Conservation (phyloP, 2,329 filamentous ascomycete species). For the Aspergillus fumigatiaffinis region DNA sequence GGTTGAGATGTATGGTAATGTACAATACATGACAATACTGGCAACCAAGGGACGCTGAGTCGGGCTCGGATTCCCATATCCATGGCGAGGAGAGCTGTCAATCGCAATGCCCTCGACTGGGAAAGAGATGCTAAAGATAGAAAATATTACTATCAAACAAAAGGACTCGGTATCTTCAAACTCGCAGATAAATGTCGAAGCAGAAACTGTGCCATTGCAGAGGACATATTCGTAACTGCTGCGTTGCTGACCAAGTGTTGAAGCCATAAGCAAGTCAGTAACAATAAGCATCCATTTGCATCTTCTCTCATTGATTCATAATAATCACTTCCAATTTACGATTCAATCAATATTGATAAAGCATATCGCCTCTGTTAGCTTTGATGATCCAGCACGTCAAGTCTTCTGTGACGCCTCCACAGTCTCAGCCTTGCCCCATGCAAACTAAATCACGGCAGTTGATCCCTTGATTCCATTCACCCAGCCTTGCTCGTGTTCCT, state of each 20-base stretch:
- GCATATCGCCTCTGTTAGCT: not conserved
- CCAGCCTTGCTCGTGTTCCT: slow-evolving; percentile 4
- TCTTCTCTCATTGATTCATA: not conserved
- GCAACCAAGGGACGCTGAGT: not conserved
- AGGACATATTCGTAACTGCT: not conserved
- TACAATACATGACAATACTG: not conserved
- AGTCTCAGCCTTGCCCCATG: slow-evolving; percentile 7
- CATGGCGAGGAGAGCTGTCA: not conserved
- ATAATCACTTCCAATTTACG: not conserved
- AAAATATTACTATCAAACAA: not conserved
- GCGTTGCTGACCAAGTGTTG: not conserved
- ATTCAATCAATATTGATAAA: not conserved
- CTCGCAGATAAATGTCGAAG: not conserved
- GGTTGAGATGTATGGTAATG: not conserved
- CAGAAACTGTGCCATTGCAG: not conserved
- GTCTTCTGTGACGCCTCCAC: not conserved
- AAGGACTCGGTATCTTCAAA: not conserved
- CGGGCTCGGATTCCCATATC: not conserved
- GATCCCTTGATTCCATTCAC: slow-evolving; percentile 3
- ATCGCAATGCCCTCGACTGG: not conserved
- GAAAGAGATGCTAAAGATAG: not conserved
- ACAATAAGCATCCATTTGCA: not conserved
- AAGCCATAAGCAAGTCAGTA: not conserved
- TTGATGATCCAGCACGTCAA: not conserved
- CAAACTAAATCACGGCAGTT: slow-evolving; percentile 3